Conservation (phyloP, 2,329 filamentous ascomycete species). For the Colletotrichum musicola region DNA sequence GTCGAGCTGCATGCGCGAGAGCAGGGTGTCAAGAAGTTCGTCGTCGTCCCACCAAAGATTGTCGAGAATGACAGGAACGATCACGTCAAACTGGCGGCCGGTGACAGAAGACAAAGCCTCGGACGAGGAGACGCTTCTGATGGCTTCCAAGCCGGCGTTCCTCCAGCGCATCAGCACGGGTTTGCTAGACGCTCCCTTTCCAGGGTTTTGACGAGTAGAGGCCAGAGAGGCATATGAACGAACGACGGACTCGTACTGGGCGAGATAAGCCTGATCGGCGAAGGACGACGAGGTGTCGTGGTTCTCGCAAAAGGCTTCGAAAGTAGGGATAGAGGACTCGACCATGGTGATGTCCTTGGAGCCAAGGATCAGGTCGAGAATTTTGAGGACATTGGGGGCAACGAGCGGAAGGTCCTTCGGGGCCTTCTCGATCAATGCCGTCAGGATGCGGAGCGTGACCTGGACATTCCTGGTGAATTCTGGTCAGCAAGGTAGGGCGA, state of each 20-base stretch:
- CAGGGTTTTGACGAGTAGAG: slow-evolving; percentile 68
- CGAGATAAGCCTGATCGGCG: slow-evolving; percentile 86
- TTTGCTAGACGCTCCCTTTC: slow-evolving; percentile 71
- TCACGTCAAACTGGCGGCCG: slow-evolving; percentile 79
- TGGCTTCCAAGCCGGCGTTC: slow-evolving; percentile 79
- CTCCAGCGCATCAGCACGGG: slow-evolving; percentile 85
- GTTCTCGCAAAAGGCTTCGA: slow-evolving; percentile 88
- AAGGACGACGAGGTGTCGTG: slow-evolving; percentile 89
- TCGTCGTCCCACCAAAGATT: slow-evolving; percentile 85
- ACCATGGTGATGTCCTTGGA: slow-evolving; percentile 93
- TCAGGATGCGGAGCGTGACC: slow-evolving; percentile 92
- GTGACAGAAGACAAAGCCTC: slow-evolving; percentile 82
- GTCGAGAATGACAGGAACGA: slow-evolving; percentile 87
- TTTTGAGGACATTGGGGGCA: slow-evolving; percentile 84
- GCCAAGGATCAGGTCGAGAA: slow-evolving; percentile 84
- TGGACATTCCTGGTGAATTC: slow-evolving; percentile 79
- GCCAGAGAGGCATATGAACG: slow-evolving; percentile 84
- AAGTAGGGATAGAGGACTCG: slow-evolving; percentile 88
- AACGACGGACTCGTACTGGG: slow-evolving; percentile 86
- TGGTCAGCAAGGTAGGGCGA: slow-evolving; percentile 12
- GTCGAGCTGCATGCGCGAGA: slow-evolving; percentile 74
- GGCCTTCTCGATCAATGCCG: slow-evolving; percentile 91
- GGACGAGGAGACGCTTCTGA: slow-evolving; percentile 83
- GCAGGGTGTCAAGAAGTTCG: slow-evolving; percentile 76
- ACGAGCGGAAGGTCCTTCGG: slow-evolving; percentile 92